Base-by-base conservation (phyloP, 306 rosid genomes). In the Hippophae tibetana region DNA sequence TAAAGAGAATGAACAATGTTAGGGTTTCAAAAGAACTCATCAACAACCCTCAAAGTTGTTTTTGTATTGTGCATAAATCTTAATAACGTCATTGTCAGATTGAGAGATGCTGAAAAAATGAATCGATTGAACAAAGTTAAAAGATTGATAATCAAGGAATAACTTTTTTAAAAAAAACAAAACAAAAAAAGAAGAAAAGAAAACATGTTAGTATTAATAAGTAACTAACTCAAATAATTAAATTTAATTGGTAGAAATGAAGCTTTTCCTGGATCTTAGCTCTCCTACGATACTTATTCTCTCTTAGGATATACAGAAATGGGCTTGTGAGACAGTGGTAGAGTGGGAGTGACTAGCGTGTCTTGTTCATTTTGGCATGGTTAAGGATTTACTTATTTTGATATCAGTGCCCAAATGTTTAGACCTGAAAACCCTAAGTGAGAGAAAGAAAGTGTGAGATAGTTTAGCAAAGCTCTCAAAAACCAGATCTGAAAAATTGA, bases 401-500 rank as follows among this genome's bases (percentile, higher is more conserved):
- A 69, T 58, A 70, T 57, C 47, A 70, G 62, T 43, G 72, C 63
- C 71, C 59, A 57, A 60, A 42, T 47, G 23, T 18, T 63, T 45
- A 38, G 50, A 60, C 51, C 49, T 44, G 1, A 56, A 83, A 82
- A 75, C 84, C 95, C 87, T 82, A 75, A 72, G 63, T 58, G 66
- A 78, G 72, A 56, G 57, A 40, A 38, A 57, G 43, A 46, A 40
- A 31, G 9, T 66, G 47, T 40, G 8, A 52, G 65, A 71, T 0
- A 0, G 38, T 31, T 31, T 31, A 0, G 2, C 38, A 31, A 31
- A 31, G 38, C 38, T 31, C 38, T 31, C 3, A 31, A 31, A 31
- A 31, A 9, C 61, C 52, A 55, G 69, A 64, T 64, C 69, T 64
- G 61, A 44, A 64, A 42, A 64, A 43, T 31, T 64, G 67, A 47